Conservation (phyloP, 2,329 filamentous ascomycete genomes). For the Beauveria rudraprayagi region DNA sequence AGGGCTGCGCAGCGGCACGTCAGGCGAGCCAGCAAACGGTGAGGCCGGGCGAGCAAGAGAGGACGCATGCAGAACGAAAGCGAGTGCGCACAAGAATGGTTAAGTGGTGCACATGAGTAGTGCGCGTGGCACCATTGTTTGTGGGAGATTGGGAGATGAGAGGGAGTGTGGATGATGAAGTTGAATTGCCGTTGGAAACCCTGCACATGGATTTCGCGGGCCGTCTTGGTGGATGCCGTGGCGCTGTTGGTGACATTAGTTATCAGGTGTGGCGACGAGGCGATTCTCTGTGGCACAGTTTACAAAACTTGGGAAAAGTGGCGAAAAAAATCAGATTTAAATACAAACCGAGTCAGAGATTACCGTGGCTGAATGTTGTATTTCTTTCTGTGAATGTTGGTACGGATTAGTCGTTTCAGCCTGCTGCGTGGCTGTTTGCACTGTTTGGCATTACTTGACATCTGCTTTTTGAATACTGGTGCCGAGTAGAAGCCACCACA, state of each 20-base stretch:
- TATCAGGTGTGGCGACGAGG: neutral
- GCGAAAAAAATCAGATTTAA: too few relatives aligned
- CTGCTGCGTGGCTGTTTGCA: too few relatives aligned
- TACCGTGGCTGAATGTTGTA: too few relatives aligned
- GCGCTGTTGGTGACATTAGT: neutral
- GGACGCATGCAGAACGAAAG: neutral
- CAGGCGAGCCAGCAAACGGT: neutral
- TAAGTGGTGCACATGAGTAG: neutral
- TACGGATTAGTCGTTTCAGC: too few relatives aligned
- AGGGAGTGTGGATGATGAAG: neutral
- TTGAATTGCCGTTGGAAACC: neutral
- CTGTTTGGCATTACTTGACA: too few relatives aligned
- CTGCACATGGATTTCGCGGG: neutral
- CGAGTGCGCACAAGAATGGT: neutral
- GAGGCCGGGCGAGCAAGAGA: neutral
- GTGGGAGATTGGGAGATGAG: neutral
- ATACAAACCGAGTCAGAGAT: too few relatives aligned
- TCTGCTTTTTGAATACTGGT: too few relatives aligned
- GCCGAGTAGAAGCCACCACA: too few relatives aligned
- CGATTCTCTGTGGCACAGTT: neutral
- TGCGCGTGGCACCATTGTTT: conserved; percentile 5
- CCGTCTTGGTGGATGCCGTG: neutral
- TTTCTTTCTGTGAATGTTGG: too few relatives aligned
- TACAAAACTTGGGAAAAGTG: neutral
- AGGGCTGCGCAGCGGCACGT: neutral